Evolutionary conservation across 1,284 basidiomycete species (phyloP), one percentile per base, ranked within the genome.

Genomic region (Trametes pubescens): DNA sequence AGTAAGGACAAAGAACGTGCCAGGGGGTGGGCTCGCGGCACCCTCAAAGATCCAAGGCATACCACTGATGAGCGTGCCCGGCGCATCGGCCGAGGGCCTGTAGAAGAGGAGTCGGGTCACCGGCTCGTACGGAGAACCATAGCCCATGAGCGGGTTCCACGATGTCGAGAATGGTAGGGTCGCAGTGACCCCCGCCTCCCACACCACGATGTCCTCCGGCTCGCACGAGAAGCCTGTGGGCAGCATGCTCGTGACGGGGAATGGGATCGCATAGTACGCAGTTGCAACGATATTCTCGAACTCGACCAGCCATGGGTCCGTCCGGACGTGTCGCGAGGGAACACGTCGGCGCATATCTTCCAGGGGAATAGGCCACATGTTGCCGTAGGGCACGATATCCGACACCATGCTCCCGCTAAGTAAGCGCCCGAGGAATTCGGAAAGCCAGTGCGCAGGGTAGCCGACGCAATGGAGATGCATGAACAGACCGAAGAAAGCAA

Each of bases 371-470:
- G 78, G 76, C 51, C 70, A 71, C 11, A 46, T 51, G 2, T 62
- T 74, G 6, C 54, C 44, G 59, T 75, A 78, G 0, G 74, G 72
- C 16, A 63, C 68, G 57, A 75, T 69, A 26, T 76, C 73, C n/a
- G 73, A 73, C 34, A 66, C 55, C 32, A 78, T 61, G 13, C 53
- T 67, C 49, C 77, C 73, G 21, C 68, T 68, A 10, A 80, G 63
- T 6, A 79, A 51, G 37, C 63, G 68, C 47, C 76, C 71, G 32
- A 76, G 57, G 67, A 75, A 77, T 6, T 79, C 78, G 43, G 73
- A 70, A 21, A 81, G 74, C 78, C 75, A 79, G 61, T 77, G 76
- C 49, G 67, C 68, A 13, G 78, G 74, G 67, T 76, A 78, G 24
- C 77, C 76, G 54, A 80, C 75, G 43, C 72, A 67, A 64, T 76